Evolutionary conservation across 2,329 filamentous ascomycete genomes (phyloP).

Genomic region (Didymellaceae sp.): DNA sequence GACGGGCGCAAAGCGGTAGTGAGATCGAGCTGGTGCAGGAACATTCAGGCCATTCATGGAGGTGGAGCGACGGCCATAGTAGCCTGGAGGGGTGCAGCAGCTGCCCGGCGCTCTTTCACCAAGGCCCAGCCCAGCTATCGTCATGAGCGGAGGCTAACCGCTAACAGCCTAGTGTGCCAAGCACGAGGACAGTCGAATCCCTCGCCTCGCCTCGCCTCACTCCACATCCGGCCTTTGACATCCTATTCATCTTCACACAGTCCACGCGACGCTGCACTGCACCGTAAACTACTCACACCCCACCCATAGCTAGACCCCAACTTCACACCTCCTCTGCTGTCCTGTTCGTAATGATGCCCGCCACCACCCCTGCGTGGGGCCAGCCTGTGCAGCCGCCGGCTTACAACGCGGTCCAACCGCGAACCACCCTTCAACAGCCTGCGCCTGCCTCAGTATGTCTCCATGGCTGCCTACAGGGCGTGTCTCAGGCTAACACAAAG

Average conservation of each 20-base stretch:
- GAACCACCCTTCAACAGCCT: conserved; percentile 44
- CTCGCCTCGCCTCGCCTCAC: conserved; percentile 21
- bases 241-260: conserved; percentile 7
- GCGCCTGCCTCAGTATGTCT: conserved; percentile 31
- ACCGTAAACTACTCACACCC: conserved; percentile 25
- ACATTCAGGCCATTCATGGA: conserved; percentile 73
- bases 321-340: conserved; percentile 9
- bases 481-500: conserved; percentile 21
- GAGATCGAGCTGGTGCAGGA: conserved; percentile 92
- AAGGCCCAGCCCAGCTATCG: conserved; percentile 23
- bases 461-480: not conserved
- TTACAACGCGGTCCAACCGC: conserved; percentile 55
- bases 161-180: too few species aligned
- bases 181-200: too few species aligned
- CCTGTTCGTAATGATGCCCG: conserved; percentile 34
- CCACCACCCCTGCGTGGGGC: conserved; percentile 36
- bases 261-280: not conserved
- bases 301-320: conserved; percentile 11
- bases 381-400: conserved; percentile 44
- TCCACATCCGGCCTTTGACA: conserved; percentile 21
- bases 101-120: conserved; percentile 15
- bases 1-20: conserved; percentile 94
- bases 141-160: conserved; percentile 22
- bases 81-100: conserved; percentile 14
- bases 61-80: conserved; percentile 23